Evolutionary conservation across 208 protist species (phyloP), one percentile per base, ranked within the genome.

Genomic region (Lotmaria passim): DNA sequence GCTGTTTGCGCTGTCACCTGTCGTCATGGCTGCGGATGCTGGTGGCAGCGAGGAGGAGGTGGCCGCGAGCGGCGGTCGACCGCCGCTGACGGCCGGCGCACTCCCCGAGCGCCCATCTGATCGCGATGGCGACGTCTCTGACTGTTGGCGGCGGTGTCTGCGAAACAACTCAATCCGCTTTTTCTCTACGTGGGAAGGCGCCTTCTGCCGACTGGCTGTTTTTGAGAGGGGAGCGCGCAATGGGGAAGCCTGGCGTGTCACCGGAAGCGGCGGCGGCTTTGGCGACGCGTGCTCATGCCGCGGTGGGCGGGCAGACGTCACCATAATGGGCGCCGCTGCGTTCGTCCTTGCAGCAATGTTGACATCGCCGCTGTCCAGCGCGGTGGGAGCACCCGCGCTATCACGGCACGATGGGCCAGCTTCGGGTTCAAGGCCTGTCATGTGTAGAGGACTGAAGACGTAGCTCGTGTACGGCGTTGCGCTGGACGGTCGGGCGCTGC

Each of bases 121-220:
- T 1, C 44, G 44, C 21, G 44, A 19, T 2, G 59, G 59, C 17
- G 59, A 43, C 31, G 44, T 1, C 44, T 4, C 31, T 17, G 11
- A 14, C 30, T 53, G 24, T 10, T 51, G 51, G 30, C 12, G 24
- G 7, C n/a, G 2, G 44, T 31, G 44, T 11, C 41, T 51, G 19
- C 59, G 59, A 21, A 53, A 65, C 8, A 65, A 44, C 39, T 65
- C 59, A n/a, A 65, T 65, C 17, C 59, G 59, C 44, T 53, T 65
- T 31, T 51, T 65, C 1, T 12, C 57, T 34, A n/a, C n/a, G n/a
- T n/a, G n/a, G n/a, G n/a, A n/a, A n/a, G n/a, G n/a, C n/a, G n/a
- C n/a, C n/a, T n/a, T n/a, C n/a, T n/a, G n/a, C n/a, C n/a, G n/a
- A n/a, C n/a, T n/a, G n/a, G 53, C 5, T 24, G 33, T 44, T 33